Base-by-base conservation (phyloP, 208 protist species). In the Trypanosoma conorhini region DNA sequence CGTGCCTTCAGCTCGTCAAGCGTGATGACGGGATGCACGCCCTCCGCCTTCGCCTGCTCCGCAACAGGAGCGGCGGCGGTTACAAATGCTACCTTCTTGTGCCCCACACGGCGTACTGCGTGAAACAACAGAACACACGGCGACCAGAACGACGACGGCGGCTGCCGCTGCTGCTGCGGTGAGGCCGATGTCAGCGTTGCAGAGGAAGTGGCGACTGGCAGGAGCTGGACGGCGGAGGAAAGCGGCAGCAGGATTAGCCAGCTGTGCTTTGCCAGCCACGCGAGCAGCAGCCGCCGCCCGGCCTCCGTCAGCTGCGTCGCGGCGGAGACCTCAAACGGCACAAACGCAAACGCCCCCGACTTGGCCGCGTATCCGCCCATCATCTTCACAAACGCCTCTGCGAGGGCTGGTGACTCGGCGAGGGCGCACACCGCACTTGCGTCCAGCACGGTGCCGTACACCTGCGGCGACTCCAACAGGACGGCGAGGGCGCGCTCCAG, bases 331-430 rank as follows among this genome's bases (percentile, higher is more conserved):
- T 93, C 86, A 33, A 88, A 80, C 0, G 79, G 80, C 0, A 96
- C 44, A 57, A 96, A 38, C 0, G 78, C 75, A 0, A 91, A 59
- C 0, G 86, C 87, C 13, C 87, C 86, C 17, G 72, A 74, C 50
- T 86, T 86, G 54, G 74, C 60, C 13, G 57, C 70, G 62, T 96
- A 93, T n/a, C 71, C 78, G 38, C 79, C 72, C 87, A 96, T 93
- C 86, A 96, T 92, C 15, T 82, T 81, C 21, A 77, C 81, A 76
- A 92, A 96, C 0, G 87, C 85, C 1, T 75, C 72, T 54, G 86
- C 81, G 2, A 79, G 50, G 0, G 70, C 35, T 1, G 65, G 33
- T 46, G 63, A 59, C 1, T 72, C 44, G 10, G 86, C 82, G 28
- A 96, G 66, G 9, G 70, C 60, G 28, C 73, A 76, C 13, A 93